Evolutionary conservation across 2,329 filamentous ascomycete genomes (phyloP).

Genomic region (Rutstroemia sp.): DNA sequence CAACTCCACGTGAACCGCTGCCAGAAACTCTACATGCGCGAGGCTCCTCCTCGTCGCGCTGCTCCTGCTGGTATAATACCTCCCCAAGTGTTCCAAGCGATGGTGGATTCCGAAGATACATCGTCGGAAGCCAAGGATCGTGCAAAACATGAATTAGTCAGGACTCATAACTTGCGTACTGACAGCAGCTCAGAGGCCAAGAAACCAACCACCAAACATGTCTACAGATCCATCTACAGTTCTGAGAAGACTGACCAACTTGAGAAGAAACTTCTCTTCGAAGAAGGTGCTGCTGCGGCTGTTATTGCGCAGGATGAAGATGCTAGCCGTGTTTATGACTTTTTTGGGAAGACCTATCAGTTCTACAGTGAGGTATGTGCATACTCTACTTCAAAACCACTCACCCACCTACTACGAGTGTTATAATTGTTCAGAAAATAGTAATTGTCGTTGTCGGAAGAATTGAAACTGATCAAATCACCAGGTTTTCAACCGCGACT

Average conservation of each 20-base stretch:
- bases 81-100: background rate
- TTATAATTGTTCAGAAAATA: too few species aligned
- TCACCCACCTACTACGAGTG: background rate
- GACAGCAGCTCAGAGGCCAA: background rate
- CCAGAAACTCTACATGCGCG: background rate
- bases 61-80: background rate
- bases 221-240: background rate
- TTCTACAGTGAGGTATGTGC: slow-evolving; percentile 44
- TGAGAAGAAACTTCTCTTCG: slow-evolving; percentile 11
- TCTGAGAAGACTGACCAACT: slow-evolving; percentile 11
- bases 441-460: background rate
- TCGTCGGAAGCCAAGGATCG: background rate
- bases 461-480: background rate
- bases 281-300: slow-evolving; percentile 5
- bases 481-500: slow-evolving; percentile 40
- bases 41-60: background rate
- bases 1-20: background rate
- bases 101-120: background rate
- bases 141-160: background rate
- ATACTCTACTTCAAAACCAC: too few species aligned
- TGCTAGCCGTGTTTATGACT: slow-evolving; percentile 44
- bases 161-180: background rate
- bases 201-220: background rate
- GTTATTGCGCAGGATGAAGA: slow-evolving; percentile 19
- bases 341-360: slow-evolving; percentile 40